phyloP scores from a whole-genome alignment of 164 flowering plant species.

The Macadamia integrifolia region DNA sequence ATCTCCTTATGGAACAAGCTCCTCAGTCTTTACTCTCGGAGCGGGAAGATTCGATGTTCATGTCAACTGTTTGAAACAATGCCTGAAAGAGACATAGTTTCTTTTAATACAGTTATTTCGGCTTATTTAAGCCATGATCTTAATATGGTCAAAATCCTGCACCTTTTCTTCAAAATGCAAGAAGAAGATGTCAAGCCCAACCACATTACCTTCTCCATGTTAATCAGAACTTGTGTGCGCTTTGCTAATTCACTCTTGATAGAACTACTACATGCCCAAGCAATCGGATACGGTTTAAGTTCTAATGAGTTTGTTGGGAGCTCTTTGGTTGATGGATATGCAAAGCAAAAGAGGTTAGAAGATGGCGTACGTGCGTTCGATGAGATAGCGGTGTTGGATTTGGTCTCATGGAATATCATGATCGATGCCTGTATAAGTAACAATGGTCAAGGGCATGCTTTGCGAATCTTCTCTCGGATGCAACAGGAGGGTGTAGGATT shows the following conservation, averaged over 20 bases:
- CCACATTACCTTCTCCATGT: constrained; percentile 14
- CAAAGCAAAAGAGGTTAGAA: constrained; percentile 21
- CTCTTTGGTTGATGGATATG: constrained; percentile 20
- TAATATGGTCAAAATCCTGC: neutral
- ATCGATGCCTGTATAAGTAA: constrained; percentile 24
- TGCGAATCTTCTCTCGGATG: constrained; percentile 20
- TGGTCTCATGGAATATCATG: constrained; percentile 28
- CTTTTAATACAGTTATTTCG: constrained; percentile 18
- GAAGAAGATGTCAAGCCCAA: constrained; percentile 16
- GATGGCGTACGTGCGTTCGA: constrained; percentile 19
- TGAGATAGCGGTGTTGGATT: constrained; percentile 21
- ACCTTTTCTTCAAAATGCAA: constrained; percentile 15
- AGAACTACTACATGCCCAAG: constrained; percentile 21
- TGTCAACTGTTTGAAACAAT: constrained; percentile 19
- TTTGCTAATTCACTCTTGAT: neutral
- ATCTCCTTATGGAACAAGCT: constrained; percentile 29
- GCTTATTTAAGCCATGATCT: neutral
- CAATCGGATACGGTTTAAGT: constrained; percentile 13
- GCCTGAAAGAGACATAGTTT: constrained; percentile 18
- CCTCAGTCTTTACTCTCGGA: constrained; percentile 15
- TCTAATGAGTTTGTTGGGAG: constrained; percentile 27
- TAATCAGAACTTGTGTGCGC: constrained; percentile 12
- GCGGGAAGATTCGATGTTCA: neutral
- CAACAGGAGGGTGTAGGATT: constrained; percentile 12
- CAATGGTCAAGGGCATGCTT: constrained; percentile 16